Conservation (phyloP, 306 rosid species). For the Pterocarpus santalinus region DNA sequence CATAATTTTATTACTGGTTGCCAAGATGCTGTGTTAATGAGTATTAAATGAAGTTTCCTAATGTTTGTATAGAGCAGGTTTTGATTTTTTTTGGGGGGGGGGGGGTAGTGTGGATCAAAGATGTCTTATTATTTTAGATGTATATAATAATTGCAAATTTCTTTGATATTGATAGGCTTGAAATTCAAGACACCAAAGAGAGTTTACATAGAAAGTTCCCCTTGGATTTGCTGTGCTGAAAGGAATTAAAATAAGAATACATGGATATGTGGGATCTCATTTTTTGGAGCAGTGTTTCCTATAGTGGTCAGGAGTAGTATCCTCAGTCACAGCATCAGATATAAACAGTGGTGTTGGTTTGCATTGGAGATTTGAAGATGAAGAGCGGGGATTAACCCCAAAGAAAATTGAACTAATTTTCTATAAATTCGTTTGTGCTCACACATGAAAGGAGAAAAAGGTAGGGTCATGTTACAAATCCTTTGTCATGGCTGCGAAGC, state of each 20-base stretch:
- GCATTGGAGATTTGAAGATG: slow-evolving; percentile 47
- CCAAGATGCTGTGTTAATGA: slow-evolving; percentile 4
- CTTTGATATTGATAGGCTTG: slow-evolving; percentile 58
- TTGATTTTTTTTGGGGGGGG: no score
- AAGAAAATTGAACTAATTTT: slow-evolving; percentile 51
- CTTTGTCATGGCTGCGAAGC: slow-evolving; percentile 51
- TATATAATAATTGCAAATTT: slow-evolving; percentile 29
- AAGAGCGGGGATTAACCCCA: slow-evolving; percentile 48
- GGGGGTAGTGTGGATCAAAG: background rate
- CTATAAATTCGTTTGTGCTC: slow-evolving; percentile 53
- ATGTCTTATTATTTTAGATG: slow-evolving; percentile 10
- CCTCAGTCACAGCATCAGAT: slow-evolving; percentile 49
- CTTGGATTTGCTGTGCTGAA: slow-evolving; percentile 54
- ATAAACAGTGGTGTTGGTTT: slow-evolving; percentile 44
- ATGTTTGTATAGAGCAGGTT: background rate
- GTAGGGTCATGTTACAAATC: slow-evolving; percentile 55
- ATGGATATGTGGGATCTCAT: slow-evolving; percentile 51
- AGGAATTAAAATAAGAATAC: slow-evolving; percentile 55
- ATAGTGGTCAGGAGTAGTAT: slow-evolving; percentile 42
- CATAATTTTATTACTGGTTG: background rate
- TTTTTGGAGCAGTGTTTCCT: slow-evolving; percentile 49
- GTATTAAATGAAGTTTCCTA: slow-evolving; percentile 1
- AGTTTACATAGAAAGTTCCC: slow-evolving; percentile 52
- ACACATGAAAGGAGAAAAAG: slow-evolving; percentile 52
- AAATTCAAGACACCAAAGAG: slow-evolving; percentile 46